phyloP scores from a whole-genome alignment of 768 basidiomycete genomes.

The Amanita fuliginea region DNA sequence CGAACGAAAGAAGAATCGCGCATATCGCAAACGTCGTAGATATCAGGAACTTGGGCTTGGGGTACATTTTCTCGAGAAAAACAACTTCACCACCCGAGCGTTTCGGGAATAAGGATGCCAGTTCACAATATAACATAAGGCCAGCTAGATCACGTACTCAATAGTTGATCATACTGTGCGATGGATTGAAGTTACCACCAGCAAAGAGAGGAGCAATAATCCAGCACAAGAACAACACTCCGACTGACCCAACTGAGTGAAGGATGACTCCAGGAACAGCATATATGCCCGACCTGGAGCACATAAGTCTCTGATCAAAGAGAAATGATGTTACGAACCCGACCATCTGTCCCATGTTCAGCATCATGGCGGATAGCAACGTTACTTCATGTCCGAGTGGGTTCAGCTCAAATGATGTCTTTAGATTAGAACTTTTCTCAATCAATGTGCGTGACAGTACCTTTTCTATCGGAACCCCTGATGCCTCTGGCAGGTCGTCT shows the following conservation, averaged over 20 bases:
- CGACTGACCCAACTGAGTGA: slow-evolving; percentile 26
- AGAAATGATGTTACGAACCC: slow-evolving; percentile 13
- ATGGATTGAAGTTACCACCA: slow-evolving; percentile 14
- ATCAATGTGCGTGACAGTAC: not conserved
- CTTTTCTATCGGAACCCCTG: slow-evolving; percentile 1
- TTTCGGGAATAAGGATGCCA: slow-evolving; percentile 35
- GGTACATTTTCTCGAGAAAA: slow-evolving; percentile 35
- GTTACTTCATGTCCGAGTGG: slow-evolving; percentile 22
- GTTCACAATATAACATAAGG: slow-evolving; percentile 28
- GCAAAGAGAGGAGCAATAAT: slow-evolving; percentile 21
- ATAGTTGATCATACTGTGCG: not conserved
- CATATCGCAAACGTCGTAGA: slow-evolving; percentile 31
- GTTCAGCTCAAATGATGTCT: slow-evolving; percentile 11
- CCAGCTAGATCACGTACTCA: slow-evolving; percentile 16
- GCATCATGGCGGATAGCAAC: slow-evolving; percentile 23
- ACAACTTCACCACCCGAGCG: slow-evolving; percentile 40
- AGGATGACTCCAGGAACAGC: slow-evolving; percentile 23
- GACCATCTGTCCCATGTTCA: slow-evolving; percentile 24
- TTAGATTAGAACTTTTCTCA: not conserved
- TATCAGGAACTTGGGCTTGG: slow-evolving; percentile 30
- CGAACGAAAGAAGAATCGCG: slow-evolving; percentile 23
- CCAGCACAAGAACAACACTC: slow-evolving; percentile 21
- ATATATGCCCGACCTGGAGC: slow-evolving; percentile 23
- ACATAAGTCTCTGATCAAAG: not conserved
- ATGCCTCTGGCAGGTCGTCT: not conserved